Base-by-base conservation (phyloP, 192 early-diverging fungal genomes). In the Coemansia sp. region DNA sequence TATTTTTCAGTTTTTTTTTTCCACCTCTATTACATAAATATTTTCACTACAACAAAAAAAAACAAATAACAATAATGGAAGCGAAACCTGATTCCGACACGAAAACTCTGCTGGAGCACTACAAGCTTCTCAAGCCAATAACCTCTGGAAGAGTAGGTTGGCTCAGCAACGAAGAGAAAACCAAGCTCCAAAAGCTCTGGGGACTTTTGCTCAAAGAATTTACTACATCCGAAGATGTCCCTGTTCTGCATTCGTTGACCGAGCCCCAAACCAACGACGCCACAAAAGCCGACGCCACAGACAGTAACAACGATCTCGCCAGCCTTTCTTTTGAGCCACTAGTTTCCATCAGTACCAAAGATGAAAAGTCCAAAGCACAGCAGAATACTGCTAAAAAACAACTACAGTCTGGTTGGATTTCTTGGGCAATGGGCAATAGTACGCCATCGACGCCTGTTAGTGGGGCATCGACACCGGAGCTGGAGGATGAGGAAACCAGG, bases 101-200 rank as follows among this genome's bases (percentile, higher is more conserved):
- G 18, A 56, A 56, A 28, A 56, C 79, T 33, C 61, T 82, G 38
- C 67, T 76, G 20, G 74, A 73, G 5, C 79, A 82, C 74, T 82
- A 82, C 69, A 33, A 54, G 22, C 51, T 35, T 15, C 59, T 52
- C 48, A 7, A 48, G 20, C 66, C 76, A 8, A 41, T 70, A 34
- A 69, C 66, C 14, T 20, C 32, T 1, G 87, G 87, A 2, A 68
- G 76, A 9, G 62, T 86, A 11, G 72, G 79, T 2, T 61, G 55
- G 61, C 71, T 88, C 2, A 81, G 82, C 5, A 43, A 41, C 3
- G 74, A 72, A 8, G 74, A 87, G 39, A 63, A 53, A 7, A 58
- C 55, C n/a, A 76, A 70, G 45, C 77, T 89, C 17, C 78, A 72
- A 38, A 74, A 83, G 63, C 75, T 89, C 4, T 87, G 87, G 86